A percentile compares a stretch with the other conserved stretches of the same genome.
Evolutionary conservation across 164 flowering plant genomes (phyloP).

Genomic region (Protea cynaroides): DNA sequence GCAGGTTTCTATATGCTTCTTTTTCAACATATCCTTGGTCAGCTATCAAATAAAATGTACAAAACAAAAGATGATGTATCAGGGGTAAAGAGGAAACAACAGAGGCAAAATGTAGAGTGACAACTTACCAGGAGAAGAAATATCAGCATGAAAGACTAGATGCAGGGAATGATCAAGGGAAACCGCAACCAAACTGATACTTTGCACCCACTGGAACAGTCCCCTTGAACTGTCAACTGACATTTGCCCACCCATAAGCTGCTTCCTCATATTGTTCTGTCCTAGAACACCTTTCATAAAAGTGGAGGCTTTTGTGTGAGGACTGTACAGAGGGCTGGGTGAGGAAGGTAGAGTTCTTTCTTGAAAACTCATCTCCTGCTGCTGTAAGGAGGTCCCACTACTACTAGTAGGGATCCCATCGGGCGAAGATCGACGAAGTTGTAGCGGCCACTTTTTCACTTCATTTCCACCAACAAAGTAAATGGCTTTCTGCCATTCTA

Average conservation of each 20-base stretch:
- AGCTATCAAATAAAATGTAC: too few relatives aligned
- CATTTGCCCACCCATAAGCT: conserved; percentile 60
- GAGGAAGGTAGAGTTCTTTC: conserved; percentile 80
- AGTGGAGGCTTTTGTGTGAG: conserved; percentile 64
- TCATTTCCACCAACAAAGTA: conserved; percentile 85
- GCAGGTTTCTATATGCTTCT: too few relatives aligned
- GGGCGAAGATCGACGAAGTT: conserved; percentile 61
- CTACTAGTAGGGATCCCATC: conserved; percentile 69
- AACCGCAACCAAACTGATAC: conserved; percentile 76
- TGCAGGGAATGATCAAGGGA: conserved; percentile 78
- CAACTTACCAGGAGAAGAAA: conserved; percentile 48
- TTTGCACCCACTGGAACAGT: conserved; percentile 86
- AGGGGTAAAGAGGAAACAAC: too few relatives aligned
- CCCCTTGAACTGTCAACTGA: conserved; percentile 68
- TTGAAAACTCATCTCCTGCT: conserved; percentile 78
- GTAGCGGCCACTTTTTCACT: conserved; percentile 89
- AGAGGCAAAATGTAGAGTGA: neutral
- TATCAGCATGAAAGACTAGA: conserved; percentile 63
- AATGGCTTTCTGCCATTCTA: conserved; percentile 99
- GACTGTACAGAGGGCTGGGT: conserved; percentile 68
- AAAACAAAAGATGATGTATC: too few relatives aligned
- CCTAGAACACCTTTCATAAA: conserved; percentile 74
- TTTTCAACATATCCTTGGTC: too few relatives aligned
- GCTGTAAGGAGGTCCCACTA: conserved; percentile 75
- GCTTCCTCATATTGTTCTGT: conserved; percentile 69